These are phyloP conservation scores for Luffa aegyptiaca DNA, from an alignment of 306 rosid genomes.

Conservation along the genomic window DNA sequence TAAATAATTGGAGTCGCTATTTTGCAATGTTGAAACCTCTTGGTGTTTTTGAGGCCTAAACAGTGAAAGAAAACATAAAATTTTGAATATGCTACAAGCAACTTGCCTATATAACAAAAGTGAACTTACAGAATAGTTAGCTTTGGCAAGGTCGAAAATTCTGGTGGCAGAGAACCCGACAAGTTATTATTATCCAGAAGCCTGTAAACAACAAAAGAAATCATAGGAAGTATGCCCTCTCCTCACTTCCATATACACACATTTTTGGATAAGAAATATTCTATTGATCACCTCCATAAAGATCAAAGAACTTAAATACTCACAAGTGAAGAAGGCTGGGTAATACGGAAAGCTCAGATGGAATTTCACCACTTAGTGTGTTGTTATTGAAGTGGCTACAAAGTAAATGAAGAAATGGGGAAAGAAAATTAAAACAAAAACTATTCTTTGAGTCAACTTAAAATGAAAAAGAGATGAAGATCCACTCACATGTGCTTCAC, in stretches of 20 bases:
- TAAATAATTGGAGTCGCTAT: not conserved
- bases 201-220: slow-evolving; percentile 12
- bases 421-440: not conserved
- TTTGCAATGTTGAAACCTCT: not conserved
- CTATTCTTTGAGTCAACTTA: not conserved
- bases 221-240: not conserved
- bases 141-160: slow-evolving; percentile 12
- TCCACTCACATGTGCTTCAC: slow-evolving; percentile 30
- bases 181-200: slow-evolving; percentile 44
- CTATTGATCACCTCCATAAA: not conserved
- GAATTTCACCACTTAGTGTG: slow-evolving; percentile 36
- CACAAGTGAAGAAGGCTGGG: slow-evolving; percentile 27
- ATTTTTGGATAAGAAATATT: not conserved
- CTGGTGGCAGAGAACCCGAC: slow-evolving; percentile 35
- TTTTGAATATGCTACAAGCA: not conserved
- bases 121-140: slow-evolving; percentile 27
- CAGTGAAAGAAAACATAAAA: not conserved
- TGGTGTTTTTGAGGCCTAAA: not conserved
- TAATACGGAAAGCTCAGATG: slow-evolving; percentile 27
- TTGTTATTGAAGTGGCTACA: slow-evolving; percentile 51
- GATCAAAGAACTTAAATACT: slow-evolving; percentile 10
- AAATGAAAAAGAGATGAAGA: not conserved
- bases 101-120: not conserved
- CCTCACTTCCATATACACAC: not conserved
- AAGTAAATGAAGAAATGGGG: not conserved